Base-by-base conservation (phyloP, 352 stramenopile genomes). In the Pythium phragmiticola region DNA sequence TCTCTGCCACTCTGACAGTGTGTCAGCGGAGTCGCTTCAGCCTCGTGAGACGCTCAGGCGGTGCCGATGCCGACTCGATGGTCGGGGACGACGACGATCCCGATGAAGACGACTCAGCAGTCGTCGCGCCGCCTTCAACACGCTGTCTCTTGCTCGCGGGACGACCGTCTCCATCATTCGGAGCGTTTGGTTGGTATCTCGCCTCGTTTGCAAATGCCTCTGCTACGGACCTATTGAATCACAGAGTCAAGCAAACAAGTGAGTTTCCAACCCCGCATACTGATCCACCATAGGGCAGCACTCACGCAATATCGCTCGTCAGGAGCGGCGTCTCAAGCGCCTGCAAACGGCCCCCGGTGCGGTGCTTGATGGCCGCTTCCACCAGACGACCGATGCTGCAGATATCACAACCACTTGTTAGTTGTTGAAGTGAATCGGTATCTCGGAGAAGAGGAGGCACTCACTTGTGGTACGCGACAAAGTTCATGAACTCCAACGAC, bases 401-500 rank as follows among this genome's bases (percentile, higher is more conserved):
- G 37, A 57, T 33, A 41, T 28, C 34, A 56, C 33, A 59, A 42
- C 19, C 4, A 36, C 1, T 39, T 59, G 8, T 36, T 28, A 48
- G n/a, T 4, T 5, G 4, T 1, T 30, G 26, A 30, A 21, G 43
- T 50, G 43, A 53, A 33, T 63, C 34, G 21, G 5, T n/a, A 60
- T 21, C 21, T 30, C 21, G 26, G 11, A 42, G 14, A 42, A 12
- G 6, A 12, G 14, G 14, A 42, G 11, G 37, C 37, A 69, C 79
- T 58, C 68, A 91, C 86, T 90, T 91, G 73, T 94, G 83, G 58
- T 94, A 94, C 39, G 83, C 68, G 14, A 94, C 82, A 55, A 94
- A 94, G 61, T 94, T 94, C 46, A 94, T 73, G 33, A 94, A 94
- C 69, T 94, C 86, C 23, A 92, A 74, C 28, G 84, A 89, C 34